Conservation (phyloP, 179 eudicot genomes). For the Beta lomatogona region DNA sequence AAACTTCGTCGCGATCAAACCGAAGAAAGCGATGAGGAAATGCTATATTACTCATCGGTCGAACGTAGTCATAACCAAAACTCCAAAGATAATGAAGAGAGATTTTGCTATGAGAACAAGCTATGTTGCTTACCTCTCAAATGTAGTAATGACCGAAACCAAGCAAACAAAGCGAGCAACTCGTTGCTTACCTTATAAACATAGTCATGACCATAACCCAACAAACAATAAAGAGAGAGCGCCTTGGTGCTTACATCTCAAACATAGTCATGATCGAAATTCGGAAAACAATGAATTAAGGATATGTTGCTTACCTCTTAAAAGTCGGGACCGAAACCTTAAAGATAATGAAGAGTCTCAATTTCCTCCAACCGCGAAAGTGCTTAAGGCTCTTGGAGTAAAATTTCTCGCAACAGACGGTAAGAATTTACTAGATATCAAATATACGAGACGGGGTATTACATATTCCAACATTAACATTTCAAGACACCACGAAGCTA, state of each 20-base stretch:
- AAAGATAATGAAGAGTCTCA: neutral
- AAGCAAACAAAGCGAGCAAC: too few relatives aligned
- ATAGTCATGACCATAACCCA: too few relatives aligned
- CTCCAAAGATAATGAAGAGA: neutral
- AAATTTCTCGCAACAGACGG: neutral
- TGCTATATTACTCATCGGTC: conserved; percentile 21
- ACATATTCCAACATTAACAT: neutral
- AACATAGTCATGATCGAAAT: too few relatives aligned
- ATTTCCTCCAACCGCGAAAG: neutral
- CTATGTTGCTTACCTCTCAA: too few relatives aligned
- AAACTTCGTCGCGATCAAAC: neutral
- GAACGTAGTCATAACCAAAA: neutral
- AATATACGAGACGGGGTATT: neutral
- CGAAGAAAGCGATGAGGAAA: neutral
- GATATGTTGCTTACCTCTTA: too few relatives aligned
- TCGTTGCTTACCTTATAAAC: too few relatives aligned
- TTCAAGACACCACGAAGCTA: neutral
- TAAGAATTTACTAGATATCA: neutral
- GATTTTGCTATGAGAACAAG: too few relatives aligned
- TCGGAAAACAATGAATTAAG: too few relatives aligned
- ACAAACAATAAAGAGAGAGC: too few relatives aligned
- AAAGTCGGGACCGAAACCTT: too few relatives aligned
- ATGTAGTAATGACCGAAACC: too few relatives aligned
- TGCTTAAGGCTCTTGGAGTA: neutral
- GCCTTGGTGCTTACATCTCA: too few relatives aligned